Evolutionary conservation across 495 filamentous ascomycete species (phyloP), one percentile per base, ranked within the genome.

Genomic region (Podospora pseudoanserina): DNA sequence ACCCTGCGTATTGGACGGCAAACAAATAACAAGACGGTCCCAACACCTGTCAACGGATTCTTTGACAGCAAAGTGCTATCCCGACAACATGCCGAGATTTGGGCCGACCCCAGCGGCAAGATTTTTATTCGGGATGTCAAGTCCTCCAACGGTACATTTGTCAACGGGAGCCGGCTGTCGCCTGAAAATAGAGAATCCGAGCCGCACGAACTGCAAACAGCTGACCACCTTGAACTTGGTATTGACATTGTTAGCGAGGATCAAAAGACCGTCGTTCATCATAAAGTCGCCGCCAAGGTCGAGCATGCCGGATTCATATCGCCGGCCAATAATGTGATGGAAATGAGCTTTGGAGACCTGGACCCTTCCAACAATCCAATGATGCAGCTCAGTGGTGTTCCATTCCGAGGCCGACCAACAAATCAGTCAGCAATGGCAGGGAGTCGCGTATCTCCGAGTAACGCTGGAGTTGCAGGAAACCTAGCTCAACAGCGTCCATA

Each of bases 211-310:
- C 80, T 99, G 28, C 88, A 92, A 67, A 91, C 93, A 66, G 86
- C 90, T 70, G 95, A 98, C 75, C 89, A 93, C 54, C 79, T 99
- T 32, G 95, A 99, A 74, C 80, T 99, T 57, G 95, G 95, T 59
- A 99, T 99, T 65, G 95, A 99, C 77, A 99, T 99, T 72, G 94
- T 99, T 23, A 94, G 92, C 73, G 95, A 99, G 75, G 95, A 99
- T 76, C 94, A 97, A 75, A 97, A 96, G 79, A 97, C 92, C 0
- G 91, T 99, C 39, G 93, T 99, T 16, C 95, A 99, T 77, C 95
- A 97, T 79, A 99, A 99, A 74, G 95, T 99, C 28, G 93, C 93
- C 5, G 92, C 94, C 16, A 94, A 95, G 73, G 92, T 99, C 66
- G 95, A 98, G 73, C 92, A 97, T 81, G 93, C 95, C 16, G 95